These are phyloP conservation scores for Torulaspora indica DNA, from an alignment of 805 yeast species.

Conservation along the genomic window DNA sequence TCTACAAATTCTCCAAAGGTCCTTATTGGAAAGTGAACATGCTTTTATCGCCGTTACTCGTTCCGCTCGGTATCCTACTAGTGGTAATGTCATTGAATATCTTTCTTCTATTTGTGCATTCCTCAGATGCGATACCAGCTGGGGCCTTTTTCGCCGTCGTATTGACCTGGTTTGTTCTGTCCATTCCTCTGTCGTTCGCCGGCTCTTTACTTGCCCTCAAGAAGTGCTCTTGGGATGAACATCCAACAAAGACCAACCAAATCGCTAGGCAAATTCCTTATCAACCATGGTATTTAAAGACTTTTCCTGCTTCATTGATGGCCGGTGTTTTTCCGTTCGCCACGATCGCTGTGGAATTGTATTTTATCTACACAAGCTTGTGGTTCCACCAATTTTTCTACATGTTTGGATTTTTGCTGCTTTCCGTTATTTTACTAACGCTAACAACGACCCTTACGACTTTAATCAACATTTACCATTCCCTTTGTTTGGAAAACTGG, in stretches of 20 bases:
- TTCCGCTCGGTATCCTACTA: constrained; percentile 73
- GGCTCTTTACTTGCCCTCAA: constrained; percentile 82
- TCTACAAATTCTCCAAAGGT: constrained; percentile 89
- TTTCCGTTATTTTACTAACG: constrained; percentile 79
- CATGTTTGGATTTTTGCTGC: constrained; percentile 95
- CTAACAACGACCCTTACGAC: constrained; percentile 78
- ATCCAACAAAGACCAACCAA: constrained; percentile 87
- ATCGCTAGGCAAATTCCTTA: constrained; percentile 94
- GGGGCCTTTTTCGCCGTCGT: constrained; percentile 83
- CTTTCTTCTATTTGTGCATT: constrained; percentile 67
- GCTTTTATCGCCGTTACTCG: constrained; percentile 73
- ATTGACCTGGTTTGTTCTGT: constrained; percentile 76
- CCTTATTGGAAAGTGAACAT: constrained; percentile 84
- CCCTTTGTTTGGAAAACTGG: constrained; percentile 86
- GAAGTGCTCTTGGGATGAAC: constrained; percentile 47
- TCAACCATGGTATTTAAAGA: constrained; percentile 78
- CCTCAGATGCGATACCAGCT: constrained; percentile 92
- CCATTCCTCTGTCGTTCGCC: constrained; percentile 75
- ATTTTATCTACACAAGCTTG: constrained; percentile 81
- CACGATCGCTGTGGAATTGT: constrained; percentile 90
- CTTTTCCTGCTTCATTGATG: constrained; percentile 59
- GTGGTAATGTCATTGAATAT: constrained; percentile 70
- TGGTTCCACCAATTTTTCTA: constrained; percentile 93
- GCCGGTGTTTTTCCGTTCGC: constrained; percentile 95
- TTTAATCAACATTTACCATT: constrained; percentile 72